Conservation (phyloP, 768 basidiomycete species). For the Gymnopilus dilepis region DNA sequence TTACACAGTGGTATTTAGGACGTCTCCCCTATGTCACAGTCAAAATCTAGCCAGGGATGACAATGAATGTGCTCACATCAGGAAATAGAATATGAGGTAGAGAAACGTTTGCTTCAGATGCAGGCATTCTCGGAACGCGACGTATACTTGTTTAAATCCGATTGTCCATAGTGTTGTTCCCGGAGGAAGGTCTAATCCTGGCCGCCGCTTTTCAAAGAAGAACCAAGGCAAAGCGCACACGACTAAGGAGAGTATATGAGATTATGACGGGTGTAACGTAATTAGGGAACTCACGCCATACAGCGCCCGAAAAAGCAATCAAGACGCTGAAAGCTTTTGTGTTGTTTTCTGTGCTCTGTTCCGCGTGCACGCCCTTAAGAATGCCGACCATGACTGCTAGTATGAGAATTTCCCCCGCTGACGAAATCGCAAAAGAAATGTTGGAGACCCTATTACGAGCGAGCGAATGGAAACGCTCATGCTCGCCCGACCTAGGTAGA, state of each 20-base stretch:
- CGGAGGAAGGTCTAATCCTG: slow-evolving; percentile 63
- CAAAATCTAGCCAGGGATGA: neutral
- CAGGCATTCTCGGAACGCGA: slow-evolving; percentile 67
- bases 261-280: neutral
- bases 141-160: slow-evolving; percentile 70
- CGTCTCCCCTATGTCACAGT: slow-evolving; percentile 62
- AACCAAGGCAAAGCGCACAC: slow-evolving; percentile 78
- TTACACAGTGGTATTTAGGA: slow-evolving; percentile 76
- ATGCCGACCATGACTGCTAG: slow-evolving; percentile 80
- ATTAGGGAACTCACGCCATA: slow-evolving; percentile 59
- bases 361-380: slow-evolving; percentile 65
- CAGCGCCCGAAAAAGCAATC: slow-evolving; percentile 81
- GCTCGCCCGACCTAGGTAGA: slow-evolving; percentile 47
- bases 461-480: slow-evolving; percentile 63
- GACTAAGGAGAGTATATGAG: slow-evolving; percentile 42
- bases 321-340: slow-evolving; percentile 76
- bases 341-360: slow-evolving; percentile 69
- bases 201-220: slow-evolving; percentile 66
- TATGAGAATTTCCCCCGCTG: slow-evolving; percentile 71
- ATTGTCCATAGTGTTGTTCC: slow-evolving; percentile 62
- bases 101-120: slow-evolving; percentile 75
- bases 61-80: slow-evolving; percentile 55
- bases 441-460: slow-evolving; percentile 77
- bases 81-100: slow-evolving; percentile 77
- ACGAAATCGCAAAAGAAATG: slow-evolving; percentile 72